Percentiles rank a stretch among this genome's conserved stretches.
These are phyloP conservation scores for Meira miltonrushii DNA, from an alignment of 1,284 basidiomycete species.

Conservation along the genomic window DNA sequence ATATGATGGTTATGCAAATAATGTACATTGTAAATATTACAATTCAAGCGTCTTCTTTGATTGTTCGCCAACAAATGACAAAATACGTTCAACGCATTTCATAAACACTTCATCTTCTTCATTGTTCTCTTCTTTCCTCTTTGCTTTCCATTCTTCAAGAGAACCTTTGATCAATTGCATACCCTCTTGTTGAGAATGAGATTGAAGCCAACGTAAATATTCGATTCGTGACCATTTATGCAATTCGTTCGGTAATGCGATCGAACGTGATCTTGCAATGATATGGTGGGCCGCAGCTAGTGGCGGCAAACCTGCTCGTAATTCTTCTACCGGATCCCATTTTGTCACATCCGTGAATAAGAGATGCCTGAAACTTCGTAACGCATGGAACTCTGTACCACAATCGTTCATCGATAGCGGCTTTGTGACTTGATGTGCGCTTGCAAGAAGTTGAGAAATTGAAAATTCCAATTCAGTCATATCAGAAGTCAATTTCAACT, in stretches of 20 bases:
- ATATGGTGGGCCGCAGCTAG: not conserved
- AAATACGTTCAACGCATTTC: not conserved
- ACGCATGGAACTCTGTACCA: not conserved
- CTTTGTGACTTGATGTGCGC: not conserved
- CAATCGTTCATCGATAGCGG: not conserved
- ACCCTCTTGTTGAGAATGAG: not conserved
- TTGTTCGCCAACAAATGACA: not conserved
- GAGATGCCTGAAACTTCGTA: constrained; percentile 3
- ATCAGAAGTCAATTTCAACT: constrained; percentile 83
- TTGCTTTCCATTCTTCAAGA: not conserved
- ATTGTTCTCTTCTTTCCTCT: not conserved
- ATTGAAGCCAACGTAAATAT: not conserved
- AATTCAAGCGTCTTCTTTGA: no score
- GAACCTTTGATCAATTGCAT: constrained; percentile 4
- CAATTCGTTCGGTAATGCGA: constrained; percentile 1
- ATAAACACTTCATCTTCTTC: not conserved
- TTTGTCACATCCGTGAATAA: not conserved
- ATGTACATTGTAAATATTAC: no score
- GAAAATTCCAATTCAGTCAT: constrained; percentile 94
- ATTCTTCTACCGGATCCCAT: not conserved
- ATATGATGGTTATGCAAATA: not conserved
- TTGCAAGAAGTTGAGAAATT: constrained; percentile 38
- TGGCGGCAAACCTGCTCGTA: not conserved
- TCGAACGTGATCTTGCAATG: not conserved
- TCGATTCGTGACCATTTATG: not conserved